Conservation (phyloP, 257 asterid genomes). For the Fraxinus pennsylvanica region DNA sequence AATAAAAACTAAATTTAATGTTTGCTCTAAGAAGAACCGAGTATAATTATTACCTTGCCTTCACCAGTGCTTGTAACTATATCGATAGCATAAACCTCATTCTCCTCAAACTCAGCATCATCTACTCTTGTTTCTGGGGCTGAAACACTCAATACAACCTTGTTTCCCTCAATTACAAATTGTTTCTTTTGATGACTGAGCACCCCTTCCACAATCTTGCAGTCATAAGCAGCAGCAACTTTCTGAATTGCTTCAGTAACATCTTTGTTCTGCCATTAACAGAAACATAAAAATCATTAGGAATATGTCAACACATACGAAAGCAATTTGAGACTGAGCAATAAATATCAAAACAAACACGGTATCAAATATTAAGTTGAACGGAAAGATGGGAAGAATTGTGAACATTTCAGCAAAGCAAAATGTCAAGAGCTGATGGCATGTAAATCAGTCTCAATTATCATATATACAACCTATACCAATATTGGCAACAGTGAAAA, state of each 20-base stretch:
- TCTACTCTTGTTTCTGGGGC: slow-evolving; percentile 85
- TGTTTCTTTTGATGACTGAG: slow-evolving; percentile 94
- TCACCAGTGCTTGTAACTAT: slow-evolving; percentile 93
- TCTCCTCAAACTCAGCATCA: slow-evolving; percentile 93
- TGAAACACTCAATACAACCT: slow-evolving; percentile 74
- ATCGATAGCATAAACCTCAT: slow-evolving; percentile 83
- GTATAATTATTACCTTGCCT: slow-evolving; percentile 64
- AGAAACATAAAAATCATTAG: neutral
- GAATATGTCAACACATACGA: neutral
- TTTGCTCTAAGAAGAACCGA: neutral
- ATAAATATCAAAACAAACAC: neutral
- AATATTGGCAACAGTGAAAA: slow-evolving; percentile 59
- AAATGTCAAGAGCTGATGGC: slow-evolving; percentile 5
- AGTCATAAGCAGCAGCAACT: slow-evolving; percentile 93
- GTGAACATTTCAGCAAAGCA: slow-evolving; percentile 26
- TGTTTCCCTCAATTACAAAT: slow-evolving; percentile 92
- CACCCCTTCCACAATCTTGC: slow-evolving; percentile 94
- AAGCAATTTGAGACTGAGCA: neutral
- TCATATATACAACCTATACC: slow-evolving; percentile 8
- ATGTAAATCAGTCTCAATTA: slow-evolving; percentile 4
- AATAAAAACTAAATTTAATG: neutral
- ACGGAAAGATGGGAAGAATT: neutral
- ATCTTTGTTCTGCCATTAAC: slow-evolving; percentile 60
- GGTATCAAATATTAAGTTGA: neutral
- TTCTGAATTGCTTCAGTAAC: slow-evolving; percentile 82